These are phyloP conservation scores for Dendrobium chrysotoxum DNA, from an alignment of 106 monocot genomes.

Conservation along the genomic window DNA sequence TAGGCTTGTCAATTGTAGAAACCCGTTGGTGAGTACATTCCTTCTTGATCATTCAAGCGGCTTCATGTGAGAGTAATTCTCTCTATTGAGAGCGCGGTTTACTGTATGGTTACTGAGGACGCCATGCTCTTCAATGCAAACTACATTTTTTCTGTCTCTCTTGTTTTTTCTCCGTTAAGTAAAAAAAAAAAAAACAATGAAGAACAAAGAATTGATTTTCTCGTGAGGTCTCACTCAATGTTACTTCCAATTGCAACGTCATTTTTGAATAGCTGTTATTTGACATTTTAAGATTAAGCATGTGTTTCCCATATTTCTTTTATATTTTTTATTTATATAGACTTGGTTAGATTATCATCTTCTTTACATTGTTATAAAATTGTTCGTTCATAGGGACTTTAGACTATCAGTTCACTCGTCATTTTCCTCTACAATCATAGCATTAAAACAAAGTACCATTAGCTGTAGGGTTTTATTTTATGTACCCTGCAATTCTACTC, in stretches of 20 bases:
- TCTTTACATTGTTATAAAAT: too few species aligned
- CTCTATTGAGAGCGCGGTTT: not conserved
- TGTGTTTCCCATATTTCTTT: too few species aligned
- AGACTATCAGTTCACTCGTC: too few species aligned
- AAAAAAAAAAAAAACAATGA: not conserved
- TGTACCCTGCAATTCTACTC: too few species aligned
- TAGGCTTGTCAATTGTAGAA: conserved; percentile 38
- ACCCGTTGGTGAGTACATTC: conserved; percentile 31
- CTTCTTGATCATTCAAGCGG: not conserved
- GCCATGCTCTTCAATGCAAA: not conserved
- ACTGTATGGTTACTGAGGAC: not conserved
- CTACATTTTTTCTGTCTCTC: not conserved
- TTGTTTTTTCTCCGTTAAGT: not conserved
- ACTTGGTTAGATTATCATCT: too few species aligned
- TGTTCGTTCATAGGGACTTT: too few species aligned
- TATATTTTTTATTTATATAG: too few species aligned
- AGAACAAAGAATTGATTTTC: not conserved
- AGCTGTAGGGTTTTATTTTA: too few species aligned
- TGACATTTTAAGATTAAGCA: too few species aligned
- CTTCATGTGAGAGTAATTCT: not conserved
- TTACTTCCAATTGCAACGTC: not conserved
- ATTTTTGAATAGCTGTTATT: too few species aligned
- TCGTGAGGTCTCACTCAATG: not conserved
- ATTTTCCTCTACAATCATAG: too few species aligned
- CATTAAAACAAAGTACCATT: too few species aligned